Evolutionary conservation across 1,284 basidiomycete species (phyloP).

Genomic region (Puccinia hordei): DNA sequence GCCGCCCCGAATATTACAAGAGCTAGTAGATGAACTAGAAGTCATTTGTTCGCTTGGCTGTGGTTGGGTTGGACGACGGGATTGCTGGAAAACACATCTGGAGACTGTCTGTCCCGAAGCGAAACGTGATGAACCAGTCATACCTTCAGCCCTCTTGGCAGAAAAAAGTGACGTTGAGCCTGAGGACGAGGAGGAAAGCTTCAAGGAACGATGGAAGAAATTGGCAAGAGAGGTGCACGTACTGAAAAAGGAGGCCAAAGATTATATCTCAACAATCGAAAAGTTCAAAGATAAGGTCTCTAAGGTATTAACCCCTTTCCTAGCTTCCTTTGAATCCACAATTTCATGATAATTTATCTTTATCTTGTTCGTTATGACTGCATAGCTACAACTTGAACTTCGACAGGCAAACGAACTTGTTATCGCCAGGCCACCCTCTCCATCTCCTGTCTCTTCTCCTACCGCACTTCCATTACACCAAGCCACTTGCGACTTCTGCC

Average conservation of each 20-base stretch:
- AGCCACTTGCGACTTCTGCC: conserved; percentile 48
- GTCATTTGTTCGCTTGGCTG: conserved; percentile 44
- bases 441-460: conserved; percentile 20
- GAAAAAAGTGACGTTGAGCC: conserved; percentile 1
- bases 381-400: conserved; percentile 42
- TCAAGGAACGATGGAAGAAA: conserved; percentile 42
- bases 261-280: conserved; percentile 43
- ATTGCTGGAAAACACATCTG: conserved; percentile 42
- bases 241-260: conserved; percentile 43
- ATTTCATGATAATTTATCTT: background rate
- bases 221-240: conserved; percentile 22
- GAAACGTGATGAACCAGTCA: background rate
- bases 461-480: conserved; percentile 29
- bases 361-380: background rate
- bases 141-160: background rate
- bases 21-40: conserved; percentile 36
- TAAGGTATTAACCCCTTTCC: background rate
- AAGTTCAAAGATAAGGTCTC: conserved; percentile 42
- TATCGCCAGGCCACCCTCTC: conserved; percentile 11
- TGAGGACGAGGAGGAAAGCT: conserved; percentile 5
- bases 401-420: conserved; percentile 24
- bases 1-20: conserved; percentile 22
- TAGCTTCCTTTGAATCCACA: background rate
- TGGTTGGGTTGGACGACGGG: conserved; percentile 39
- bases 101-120: conserved; percentile 31